Conservation (phyloP, 1,284 basidiomycete species). For the Flammula alnicola region DNA sequence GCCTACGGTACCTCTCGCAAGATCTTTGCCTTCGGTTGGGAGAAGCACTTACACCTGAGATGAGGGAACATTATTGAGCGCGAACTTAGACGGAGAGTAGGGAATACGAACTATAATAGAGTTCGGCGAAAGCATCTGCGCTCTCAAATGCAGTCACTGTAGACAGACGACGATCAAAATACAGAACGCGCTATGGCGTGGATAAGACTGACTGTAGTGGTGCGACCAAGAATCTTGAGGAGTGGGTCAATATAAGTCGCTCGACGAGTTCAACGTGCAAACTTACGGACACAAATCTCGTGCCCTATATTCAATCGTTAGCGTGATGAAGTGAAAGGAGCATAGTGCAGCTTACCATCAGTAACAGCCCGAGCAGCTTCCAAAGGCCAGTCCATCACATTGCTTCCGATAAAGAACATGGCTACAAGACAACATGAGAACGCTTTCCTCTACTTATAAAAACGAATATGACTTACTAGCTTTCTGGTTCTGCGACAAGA, state of each 20-base stretch:
- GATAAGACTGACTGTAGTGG: slow-evolving; percentile 48
- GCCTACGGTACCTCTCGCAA: background rate
- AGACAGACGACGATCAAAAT: background rate
- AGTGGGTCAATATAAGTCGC: background rate
- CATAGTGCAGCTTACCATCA: slow-evolving; percentile 42
- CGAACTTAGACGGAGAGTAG: background rate
- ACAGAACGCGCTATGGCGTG: background rate
- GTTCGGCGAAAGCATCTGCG: slow-evolving; percentile 77
- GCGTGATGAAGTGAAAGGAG: background rate
- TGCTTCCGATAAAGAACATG: slow-evolving; percentile 82
- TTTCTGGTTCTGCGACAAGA: slow-evolving; percentile 67
- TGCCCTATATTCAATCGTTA: slow-evolving; percentile 54
- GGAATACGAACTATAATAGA: slow-evolving; percentile 67
- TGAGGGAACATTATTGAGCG: background rate
- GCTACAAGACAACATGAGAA: slow-evolving; percentile 37
- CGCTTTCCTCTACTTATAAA: background rate
- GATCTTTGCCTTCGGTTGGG: background rate
- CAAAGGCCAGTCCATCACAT: slow-evolving; percentile 72
- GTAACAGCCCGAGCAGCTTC: slow-evolving; percentile 70
- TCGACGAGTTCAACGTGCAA: background rate
- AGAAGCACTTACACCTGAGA: slow-evolving; percentile 15
- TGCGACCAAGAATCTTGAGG: slow-evolving; percentile 62
- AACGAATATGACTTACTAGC: slow-evolving; percentile 51
- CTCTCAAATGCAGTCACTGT: slow-evolving; percentile 75
- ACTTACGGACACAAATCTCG: slow-evolving; percentile 62